A percentile compares a stretch with the other conserved stretches of the same genome.
phyloP scores from a whole-genome alignment of 2,329 filamentous ascomycete species.

The Lachnellula occidentalis region DNA sequence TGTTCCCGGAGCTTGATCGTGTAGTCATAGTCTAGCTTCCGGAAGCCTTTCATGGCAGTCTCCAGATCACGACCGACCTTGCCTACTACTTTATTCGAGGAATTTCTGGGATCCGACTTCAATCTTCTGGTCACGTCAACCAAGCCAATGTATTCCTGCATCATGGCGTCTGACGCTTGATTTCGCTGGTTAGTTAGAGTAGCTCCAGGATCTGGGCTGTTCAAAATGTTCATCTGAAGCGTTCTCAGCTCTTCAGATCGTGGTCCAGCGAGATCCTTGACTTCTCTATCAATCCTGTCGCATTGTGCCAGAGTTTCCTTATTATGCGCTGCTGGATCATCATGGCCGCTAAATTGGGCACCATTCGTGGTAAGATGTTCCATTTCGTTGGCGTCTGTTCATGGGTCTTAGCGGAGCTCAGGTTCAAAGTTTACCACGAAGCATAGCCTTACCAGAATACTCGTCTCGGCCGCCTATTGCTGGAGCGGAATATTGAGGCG shows the following conservation, averaged over 20 bases:
- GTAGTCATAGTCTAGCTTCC: constrained; percentile 74
- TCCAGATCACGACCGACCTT: constrained; percentile 76
- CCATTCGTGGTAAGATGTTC: constrained; percentile 46
- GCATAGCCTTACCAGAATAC: constrained; percentile 32
- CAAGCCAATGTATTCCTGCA: constrained; percentile 74
- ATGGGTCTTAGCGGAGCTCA: neutral
- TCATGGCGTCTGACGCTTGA: constrained; percentile 68
- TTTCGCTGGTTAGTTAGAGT: constrained; percentile 63
- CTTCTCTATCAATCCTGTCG: constrained; percentile 69
- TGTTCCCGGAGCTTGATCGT: constrained; percentile 75
- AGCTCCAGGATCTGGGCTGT: constrained; percentile 66
- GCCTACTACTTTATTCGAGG: constrained; percentile 68
- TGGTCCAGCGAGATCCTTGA: constrained; percentile 62
- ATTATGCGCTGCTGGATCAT: constrained; percentile 59
- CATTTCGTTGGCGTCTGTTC: constrained; percentile 52
- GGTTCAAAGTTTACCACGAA: neutral
- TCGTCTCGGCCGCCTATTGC: constrained; percentile 34
- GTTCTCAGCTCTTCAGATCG: constrained; percentile 67
- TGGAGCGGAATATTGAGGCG: constrained; percentile 36
- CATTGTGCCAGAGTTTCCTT: constrained; percentile 65
- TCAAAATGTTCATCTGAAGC: constrained; percentile 59
- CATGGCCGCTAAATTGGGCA: constrained; percentile 39
- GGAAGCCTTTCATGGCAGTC: constrained; percentile 74
- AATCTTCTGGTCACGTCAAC: constrained; percentile 74
- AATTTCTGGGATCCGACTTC: constrained; percentile 75